phyloP scores from a whole-genome alignment of 257 asterid genomes.

The Nicotiana tomentosiformis region DNA sequence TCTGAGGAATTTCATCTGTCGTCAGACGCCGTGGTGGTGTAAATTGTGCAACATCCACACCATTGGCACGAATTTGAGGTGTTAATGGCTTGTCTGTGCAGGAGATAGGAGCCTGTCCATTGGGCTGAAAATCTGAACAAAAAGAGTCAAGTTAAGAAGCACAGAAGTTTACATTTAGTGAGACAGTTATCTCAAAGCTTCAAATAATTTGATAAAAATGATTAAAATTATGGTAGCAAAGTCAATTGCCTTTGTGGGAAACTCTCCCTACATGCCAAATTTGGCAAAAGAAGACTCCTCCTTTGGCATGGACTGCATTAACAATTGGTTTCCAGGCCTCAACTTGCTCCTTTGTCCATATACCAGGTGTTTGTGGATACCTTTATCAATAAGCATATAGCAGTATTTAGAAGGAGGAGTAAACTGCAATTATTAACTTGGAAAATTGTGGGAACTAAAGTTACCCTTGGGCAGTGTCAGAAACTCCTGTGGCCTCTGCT shows the following conservation, averaged over 20 bases:
- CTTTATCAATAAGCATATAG: background rate
- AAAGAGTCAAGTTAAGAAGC: background rate
- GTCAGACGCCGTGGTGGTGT: conserved; percentile 18
- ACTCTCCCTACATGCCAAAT: conserved; percentile 22
- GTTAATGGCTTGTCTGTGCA: conserved; percentile 17
- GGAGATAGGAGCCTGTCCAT: conserved; percentile 28
- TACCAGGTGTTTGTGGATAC: conserved; percentile 15
- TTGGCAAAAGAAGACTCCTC: conserved; percentile 27
- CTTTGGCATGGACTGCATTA: conserved; percentile 27
- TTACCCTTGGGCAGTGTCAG: conserved; percentile 30
- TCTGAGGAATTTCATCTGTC: conserved; percentile 19
- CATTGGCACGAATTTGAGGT: conserved; percentile 5
- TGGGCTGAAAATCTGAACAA: conserved; percentile 22
- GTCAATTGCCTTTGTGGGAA: conserved; percentile 10
- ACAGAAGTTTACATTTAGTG: background rate
- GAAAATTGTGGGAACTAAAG: background rate
- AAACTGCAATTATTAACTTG: background rate
- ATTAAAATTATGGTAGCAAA: background rate
- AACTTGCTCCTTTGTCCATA: conserved; percentile 25
- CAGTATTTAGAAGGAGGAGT: background rate
- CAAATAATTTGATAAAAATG: background rate
- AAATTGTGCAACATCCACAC: background rate
- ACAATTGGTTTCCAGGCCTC: conserved; percentile 32
- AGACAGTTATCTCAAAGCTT: background rate
- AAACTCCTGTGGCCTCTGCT: conserved; percentile 51